A percentile compares a stretch with the other conserved stretches of the same genome.
These are phyloP conservation scores for Coniochaeta hoffmannii DNA, from an alignment of 2,329 filamentous ascomycete genomes.

Conservation along the genomic window DNA sequence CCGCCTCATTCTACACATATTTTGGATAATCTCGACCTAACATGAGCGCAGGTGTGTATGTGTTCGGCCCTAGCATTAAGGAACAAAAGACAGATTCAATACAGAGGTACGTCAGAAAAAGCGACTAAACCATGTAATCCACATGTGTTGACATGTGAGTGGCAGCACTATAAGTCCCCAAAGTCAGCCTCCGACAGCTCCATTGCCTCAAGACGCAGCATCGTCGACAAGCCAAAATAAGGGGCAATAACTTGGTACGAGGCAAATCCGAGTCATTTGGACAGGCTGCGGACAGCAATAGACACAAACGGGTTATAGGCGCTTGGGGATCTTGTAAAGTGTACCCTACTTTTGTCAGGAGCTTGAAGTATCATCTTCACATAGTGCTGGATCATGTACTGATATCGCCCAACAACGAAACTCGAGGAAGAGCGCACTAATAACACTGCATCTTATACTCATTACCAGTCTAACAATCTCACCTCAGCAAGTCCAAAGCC, in stretches of 20 bases:
- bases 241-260: background rate
- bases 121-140: background rate
- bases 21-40: background rate
- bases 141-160: background rate
- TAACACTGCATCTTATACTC: too few relatives aligned
- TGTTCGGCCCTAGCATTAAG: background rate
- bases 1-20: background rate
- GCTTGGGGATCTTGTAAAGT: too few relatives aligned
- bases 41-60: background rate
- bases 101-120: background rate
- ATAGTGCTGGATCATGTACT: too few relatives aligned
- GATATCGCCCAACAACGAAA: too few relatives aligned
- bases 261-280: too few relatives aligned
- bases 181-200: background rate
- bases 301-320: too few relatives aligned
- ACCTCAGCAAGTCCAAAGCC: too few relatives aligned
- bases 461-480: too few relatives aligned
- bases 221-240: background rate
- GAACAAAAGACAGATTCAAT: background rate
- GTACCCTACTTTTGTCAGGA: too few relatives aligned
- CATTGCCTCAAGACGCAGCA: background rate
- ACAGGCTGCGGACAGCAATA: too few relatives aligned
- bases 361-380: too few relatives aligned
- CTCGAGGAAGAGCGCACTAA: too few relatives aligned
- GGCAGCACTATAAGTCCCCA: background rate